Percentiles rank a stretch among this genome's conserved stretches.
phyloP scores from a whole-genome alignment of 305 asterid genomes.

The Caryopteris hybrid region DNA sequence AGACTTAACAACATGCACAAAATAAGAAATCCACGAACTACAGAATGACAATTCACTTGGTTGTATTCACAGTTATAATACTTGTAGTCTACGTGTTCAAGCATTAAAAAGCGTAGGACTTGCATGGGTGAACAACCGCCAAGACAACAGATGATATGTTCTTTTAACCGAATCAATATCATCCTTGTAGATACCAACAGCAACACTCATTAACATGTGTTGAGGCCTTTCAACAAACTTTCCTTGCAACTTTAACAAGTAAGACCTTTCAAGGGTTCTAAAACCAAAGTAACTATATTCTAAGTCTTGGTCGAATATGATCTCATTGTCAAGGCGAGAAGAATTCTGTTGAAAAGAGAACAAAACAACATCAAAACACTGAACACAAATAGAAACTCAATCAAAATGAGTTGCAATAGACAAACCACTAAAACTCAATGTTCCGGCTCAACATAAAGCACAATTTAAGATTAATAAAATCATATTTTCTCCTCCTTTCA shows the following conservation, averaged over 20 bases:
- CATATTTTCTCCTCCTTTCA: too few species aligned
- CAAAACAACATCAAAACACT: neutral
- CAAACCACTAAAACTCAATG: neutral
- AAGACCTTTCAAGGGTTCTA: slow-evolving; percentile 94
- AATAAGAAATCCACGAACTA: too few species aligned
- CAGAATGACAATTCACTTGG: too few species aligned
- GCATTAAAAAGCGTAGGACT: slow-evolving; percentile 98
- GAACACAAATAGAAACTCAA: neutral
- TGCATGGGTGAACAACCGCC: slow-evolving; percentile 97
- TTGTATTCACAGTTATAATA: slow-evolving; percentile 22
- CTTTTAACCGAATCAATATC: slow-evolving; percentile 70
- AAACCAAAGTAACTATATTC: slow-evolving; percentile 95
- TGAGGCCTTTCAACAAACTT: slow-evolving; percentile 95
- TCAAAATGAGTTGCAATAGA: too few species aligned
- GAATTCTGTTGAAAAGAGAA: slow-evolving; percentile 51
- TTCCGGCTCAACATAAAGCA: too few species aligned
- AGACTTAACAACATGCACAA: too few species aligned
- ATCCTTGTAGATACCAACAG: slow-evolving; percentile 93
- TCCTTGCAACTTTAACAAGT: slow-evolving; percentile 72
- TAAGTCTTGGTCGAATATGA: slow-evolving; percentile 91
- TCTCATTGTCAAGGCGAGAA: slow-evolving; percentile 83
- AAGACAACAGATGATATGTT: slow-evolving; percentile 91
- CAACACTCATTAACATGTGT: slow-evolving; percentile 95
- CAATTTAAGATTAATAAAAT: too few species aligned
- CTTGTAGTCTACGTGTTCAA: slow-evolving; percentile 96